Evolutionary conservation across 2,329 filamentous ascomycete genomes (phyloP).

Genomic region (Didymella pinodella): DNA sequence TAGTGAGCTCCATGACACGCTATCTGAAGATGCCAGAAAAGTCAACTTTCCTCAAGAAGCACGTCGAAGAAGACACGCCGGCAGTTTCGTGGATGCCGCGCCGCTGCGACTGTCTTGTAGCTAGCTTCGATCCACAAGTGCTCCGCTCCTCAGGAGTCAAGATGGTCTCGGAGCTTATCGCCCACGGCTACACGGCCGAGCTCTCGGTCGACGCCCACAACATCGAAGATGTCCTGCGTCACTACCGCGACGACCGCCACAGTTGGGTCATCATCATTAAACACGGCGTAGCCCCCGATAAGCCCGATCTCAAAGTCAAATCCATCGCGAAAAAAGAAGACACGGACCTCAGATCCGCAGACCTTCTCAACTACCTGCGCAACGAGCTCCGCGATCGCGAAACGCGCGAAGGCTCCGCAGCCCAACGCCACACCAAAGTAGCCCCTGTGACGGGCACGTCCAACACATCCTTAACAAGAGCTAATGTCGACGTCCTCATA

Average conservation of each 20-base stretch:
- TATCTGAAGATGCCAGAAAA: slow-evolving; percentile 59
- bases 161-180: slow-evolving; percentile 80
- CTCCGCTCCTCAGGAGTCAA: slow-evolving; percentile 79
- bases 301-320: slow-evolving; percentile 75
- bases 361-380: slow-evolving; percentile 81
- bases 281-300: slow-evolving; percentile 66
- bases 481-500: slow-evolving; percentile 82
- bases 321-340: slow-evolving; percentile 78
- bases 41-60: slow-evolving; percentile 70
- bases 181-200: slow-evolving; percentile 85
- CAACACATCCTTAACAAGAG: slow-evolving; percentile 38
- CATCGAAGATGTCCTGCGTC: slow-evolving; percentile 78
- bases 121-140: slow-evolving; percentile 81
- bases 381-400: slow-evolving; percentile 83
- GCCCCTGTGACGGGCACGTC: slow-evolving; percentile 30
- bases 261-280: slow-evolving; percentile 92
- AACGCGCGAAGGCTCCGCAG: slow-evolving; percentile 62
- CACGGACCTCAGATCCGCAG: slow-evolving; percentile 74
- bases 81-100: slow-evolving; percentile 49
- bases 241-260: slow-evolving; percentile 78
- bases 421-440: slow-evolving; percentile 38
- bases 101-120: slow-evolving; percentile 86
- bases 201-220: slow-evolving; percentile 81
- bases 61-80: slow-evolving; percentile 65
- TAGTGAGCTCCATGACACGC: slow-evolving; percentile 69